Conservation (phyloP, 768 basidiomycete genomes). For the Hebeloma cylindrosporum region DNA sequence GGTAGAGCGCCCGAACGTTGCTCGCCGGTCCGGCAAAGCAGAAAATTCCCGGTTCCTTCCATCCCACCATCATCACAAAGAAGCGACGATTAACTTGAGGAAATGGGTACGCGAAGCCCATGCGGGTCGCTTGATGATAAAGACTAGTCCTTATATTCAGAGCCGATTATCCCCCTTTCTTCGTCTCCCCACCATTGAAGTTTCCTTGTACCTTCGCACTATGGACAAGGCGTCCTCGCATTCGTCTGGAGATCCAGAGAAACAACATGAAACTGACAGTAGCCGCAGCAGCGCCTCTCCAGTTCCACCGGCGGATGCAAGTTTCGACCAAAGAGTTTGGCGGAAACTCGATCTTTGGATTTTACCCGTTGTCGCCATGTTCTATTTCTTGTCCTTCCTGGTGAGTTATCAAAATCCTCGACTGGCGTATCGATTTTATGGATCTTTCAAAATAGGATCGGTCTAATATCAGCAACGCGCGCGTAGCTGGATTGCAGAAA, state of each 20-base stretch:
- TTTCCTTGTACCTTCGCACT: background rate
- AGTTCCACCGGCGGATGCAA: conserved; percentile 22
- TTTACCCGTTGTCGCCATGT: conserved; percentile 48
- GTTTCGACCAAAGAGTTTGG: conserved; percentile 44
- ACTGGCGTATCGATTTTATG: background rate
- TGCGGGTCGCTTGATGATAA: too few relatives aligned
- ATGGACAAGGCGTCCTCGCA: conserved; percentile 18
- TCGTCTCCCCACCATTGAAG: conserved; percentile 3
- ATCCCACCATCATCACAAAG: too few relatives aligned
- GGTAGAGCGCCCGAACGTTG: too few relatives aligned
- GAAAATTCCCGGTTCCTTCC: too few relatives aligned
- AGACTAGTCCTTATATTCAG: too few relatives aligned
- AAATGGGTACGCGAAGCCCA: too few relatives aligned
- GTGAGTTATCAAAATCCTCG: conserved; percentile 26
- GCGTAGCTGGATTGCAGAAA: conserved; percentile 59
- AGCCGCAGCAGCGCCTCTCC: conserved; percentile 21
- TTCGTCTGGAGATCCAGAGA: conserved; percentile 30
- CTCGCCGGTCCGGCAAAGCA: too few relatives aligned
- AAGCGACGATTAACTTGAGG: too few relatives aligned
- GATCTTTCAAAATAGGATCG: conserved; percentile 39
- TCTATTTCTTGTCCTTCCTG: conserved; percentile 54
- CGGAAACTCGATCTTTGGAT: conserved; percentile 49
- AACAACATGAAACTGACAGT: conserved; percentile 25
- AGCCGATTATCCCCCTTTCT: conserved; percentile 9
- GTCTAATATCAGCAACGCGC: conserved; percentile 58